Evolutionary conservation across 768 basidiomycete species (phyloP), one percentile per base, ranked within the genome.

Genomic region (Sporobolomyces roseus): DNA sequence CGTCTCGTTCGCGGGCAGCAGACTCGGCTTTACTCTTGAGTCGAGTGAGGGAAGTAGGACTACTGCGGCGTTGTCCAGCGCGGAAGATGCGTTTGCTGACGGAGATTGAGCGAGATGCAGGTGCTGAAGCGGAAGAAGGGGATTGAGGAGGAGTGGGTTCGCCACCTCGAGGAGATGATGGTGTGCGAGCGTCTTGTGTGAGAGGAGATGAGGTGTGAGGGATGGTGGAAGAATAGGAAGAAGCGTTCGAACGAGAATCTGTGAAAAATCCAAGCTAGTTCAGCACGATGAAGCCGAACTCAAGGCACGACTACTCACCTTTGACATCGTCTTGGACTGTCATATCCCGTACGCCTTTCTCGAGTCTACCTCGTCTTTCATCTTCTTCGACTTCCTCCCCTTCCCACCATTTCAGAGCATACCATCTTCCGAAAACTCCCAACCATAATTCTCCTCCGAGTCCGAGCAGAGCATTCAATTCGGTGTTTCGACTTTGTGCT

Each of bases 371-470:
- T 23, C 61, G 21, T 25, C 73, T 64, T 33, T 68, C 68, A 17
- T 65, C 58, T 35, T 73, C 63, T 38, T 73, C 68, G 16, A 29
- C 54, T 41, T 56, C 70, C 21, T 72, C 67, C 8, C 60, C 50
- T 36, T 71, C 64, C 56, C 72, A 75, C 51, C 58, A 55, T 53
- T 87, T 82, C 88, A 89, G 25, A 23, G 66, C 54, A 56, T 68
- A 93, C 92, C 92, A 94, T 70, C 84, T 85, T 2, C 92, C 92
- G 79, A 93, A 93, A 16, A 87, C 87, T 35, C 92, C 92, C 68
- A 94, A 82, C 79, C 90, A 94, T 88, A 91, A 91, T 41, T 88
- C 85, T 79, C 93, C 88, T 17, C 33, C 85, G 83, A 62, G 54
- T 1, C 64, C 69, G 21, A 63, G 55, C 9, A 63, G 64, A 9